phyloP scores from a whole-genome alignment of 345 rosid genomes.

The Microthlaspi erraticum region DNA sequence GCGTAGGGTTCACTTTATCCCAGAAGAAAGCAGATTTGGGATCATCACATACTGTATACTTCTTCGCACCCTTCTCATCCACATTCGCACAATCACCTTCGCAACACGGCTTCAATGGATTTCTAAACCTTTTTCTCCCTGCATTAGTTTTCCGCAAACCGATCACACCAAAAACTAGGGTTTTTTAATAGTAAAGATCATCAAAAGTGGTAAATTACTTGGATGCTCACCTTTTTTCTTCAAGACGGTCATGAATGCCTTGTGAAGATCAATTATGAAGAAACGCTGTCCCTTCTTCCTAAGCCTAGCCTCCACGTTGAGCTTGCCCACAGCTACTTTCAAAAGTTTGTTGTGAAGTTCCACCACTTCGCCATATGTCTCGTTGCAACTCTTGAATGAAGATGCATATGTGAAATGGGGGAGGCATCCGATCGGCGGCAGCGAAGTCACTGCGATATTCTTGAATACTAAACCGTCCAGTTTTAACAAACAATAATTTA shows the following conservation, averaged over 20 bases:
- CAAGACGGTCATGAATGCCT: slow-evolving; percentile 54
- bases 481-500: slow-evolving; percentile 39
- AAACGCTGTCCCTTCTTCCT: slow-evolving; percentile 1
- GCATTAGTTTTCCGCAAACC: background rate
- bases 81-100: slow-evolving; percentile 52
- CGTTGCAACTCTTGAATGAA: slow-evolving; percentile 58
- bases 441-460: slow-evolving; percentile 50
- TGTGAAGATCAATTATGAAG: slow-evolving; percentile 56
- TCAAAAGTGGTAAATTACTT: background rate
- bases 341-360: slow-evolving; percentile 54
- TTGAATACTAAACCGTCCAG: slow-evolving; percentile 37
- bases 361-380: slow-evolving; percentile 42
- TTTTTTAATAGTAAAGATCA: background rate
- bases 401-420: slow-evolving; percentile 45
- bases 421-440: slow-evolving; percentile 76
- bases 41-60: slow-evolving; percentile 47
- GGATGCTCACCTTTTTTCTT: slow-evolving; percentile 37
- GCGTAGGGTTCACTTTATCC: slow-evolving; percentile 57
- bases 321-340: slow-evolving; percentile 47
- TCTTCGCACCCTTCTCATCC: slow-evolving; percentile 38
- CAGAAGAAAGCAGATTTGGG: slow-evolving; percentile 57
- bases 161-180: background rate
- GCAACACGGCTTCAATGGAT: slow-evolving; percentile 62
- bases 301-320: slow-evolving; percentile 44
- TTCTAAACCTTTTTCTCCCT: slow-evolving; percentile 46